phyloP scores from a whole-genome alignment of 225 moss, liverwort and hornwort genomes.

The Polytrichum formosum region DNA sequence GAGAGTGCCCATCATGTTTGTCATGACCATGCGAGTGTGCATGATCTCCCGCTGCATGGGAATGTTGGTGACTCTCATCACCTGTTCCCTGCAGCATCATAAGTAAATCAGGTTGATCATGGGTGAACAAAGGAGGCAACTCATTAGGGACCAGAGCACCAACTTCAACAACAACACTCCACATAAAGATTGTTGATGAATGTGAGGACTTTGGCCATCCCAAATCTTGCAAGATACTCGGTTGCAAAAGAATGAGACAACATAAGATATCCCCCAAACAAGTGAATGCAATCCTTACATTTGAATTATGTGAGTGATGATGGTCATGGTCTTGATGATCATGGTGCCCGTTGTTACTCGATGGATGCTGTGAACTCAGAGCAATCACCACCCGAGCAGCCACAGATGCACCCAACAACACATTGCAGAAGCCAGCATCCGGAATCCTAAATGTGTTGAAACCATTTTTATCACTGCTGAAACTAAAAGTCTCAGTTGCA shows the following conservation, averaged over 20 bases:
- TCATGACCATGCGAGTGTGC: conserved; percentile 24
- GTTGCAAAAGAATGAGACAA: no score
- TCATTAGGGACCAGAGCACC: no score
- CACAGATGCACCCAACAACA: conserved; percentile 46
- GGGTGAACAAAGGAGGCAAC: no score
- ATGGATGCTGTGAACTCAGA: conserved; percentile 40
- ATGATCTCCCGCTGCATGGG: conserved; percentile 20
- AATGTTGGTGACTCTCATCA: conserved; percentile 18
- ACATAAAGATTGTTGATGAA: not conserved
- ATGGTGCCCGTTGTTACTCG: conserved; percentile 24
- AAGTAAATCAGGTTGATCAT: no score
- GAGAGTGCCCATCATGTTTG: conserved; percentile 27
- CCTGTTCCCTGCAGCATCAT: conserved; percentile 25
- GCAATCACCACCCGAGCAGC: conserved; percentile 58
- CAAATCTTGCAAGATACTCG: no score
- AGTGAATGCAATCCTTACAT: conserved; percentile 5
- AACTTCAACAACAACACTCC: not conserved
- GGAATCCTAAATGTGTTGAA: conserved; percentile 14
- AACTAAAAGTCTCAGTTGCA: conserved; percentile 7
- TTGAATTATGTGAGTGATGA: conserved; percentile 25
- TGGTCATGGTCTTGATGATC: conserved; percentile 28
- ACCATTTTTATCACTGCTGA: conserved; percentile 9
- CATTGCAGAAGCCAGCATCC: conserved; percentile 28
- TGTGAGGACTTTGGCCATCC: no score
- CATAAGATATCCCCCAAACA: no score